Base-by-base conservation (phyloP, 2,329 filamentous ascomycete species). In the Blastomyces gilchristii region DNA sequence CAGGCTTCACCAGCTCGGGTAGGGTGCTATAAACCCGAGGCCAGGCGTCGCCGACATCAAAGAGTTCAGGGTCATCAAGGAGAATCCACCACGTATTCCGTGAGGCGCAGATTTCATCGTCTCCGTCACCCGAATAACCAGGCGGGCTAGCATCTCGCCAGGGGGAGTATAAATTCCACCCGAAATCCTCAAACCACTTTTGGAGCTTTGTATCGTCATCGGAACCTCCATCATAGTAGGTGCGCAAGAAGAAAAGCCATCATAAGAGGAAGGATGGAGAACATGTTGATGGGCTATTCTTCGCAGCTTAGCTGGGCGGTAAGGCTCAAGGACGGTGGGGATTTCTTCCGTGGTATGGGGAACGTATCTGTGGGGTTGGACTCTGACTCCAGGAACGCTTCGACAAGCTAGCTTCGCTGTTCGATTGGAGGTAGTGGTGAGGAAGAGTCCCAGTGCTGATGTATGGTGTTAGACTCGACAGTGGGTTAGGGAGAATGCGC, bases 21-120 rank as follows among this genome's bases (percentile, higher is more conserved):
- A 54, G 52, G 50, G 31, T 54, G 14, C 18, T 34, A 28, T 34
- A 56, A 37, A 56, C 31, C 12, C 31, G 31, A 37, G 52, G 16
- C 52, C 28, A 37, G 28, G 34, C 31, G 37, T 56, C 53, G 53
- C 53, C 18, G 14, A 56, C 31, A 22, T 5, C 53, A 56, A 56
- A 39, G 53, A 56, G 11, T 8, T 7, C 12, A 56, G 31, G 31
- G n/a, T 39, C 53, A 31, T 56, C 14, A 39, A 56, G 53, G 53
- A 56, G 4, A 56, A 56, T 56, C 53, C 53, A 56, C 53, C 31
- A 22, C 52, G 34, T 34, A 34, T 54, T 54, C 52, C 25, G n/a
- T 14, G 22, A 25, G 50, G 50, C 28, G 28, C 52, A 14, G 16
- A 37, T 16, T 54, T 37, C 52, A 5, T 56, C 28, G 4, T 39